A percentile compares a stretch with the other conserved stretches of the same genome.
phyloP scores from a whole-genome alignment of 345 rosid species.

The Sonneratia alba region DNA sequence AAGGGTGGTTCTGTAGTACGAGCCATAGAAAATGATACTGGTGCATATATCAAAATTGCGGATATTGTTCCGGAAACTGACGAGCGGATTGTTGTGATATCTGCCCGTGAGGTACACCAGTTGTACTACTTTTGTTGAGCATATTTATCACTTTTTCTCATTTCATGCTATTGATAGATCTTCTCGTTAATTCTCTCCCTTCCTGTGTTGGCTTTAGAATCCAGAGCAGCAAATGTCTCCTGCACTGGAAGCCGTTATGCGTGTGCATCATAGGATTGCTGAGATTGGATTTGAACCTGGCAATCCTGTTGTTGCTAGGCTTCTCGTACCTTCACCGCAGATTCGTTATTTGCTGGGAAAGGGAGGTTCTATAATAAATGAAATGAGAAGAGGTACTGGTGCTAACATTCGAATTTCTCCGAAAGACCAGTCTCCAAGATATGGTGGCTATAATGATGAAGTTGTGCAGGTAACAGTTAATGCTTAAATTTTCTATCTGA shows the following conservation, averaged over 20 bases:
- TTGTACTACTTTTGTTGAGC: background rate
- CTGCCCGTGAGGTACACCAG: constrained; percentile 65
- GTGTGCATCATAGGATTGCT: constrained; percentile 55
- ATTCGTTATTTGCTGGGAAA: constrained; percentile 62
- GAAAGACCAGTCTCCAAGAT: constrained; percentile 49
- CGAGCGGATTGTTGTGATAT: constrained; percentile 56
- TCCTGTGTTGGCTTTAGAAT: constrained; percentile 27
- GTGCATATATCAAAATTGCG: constrained; percentile 57
- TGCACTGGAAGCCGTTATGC: constrained; percentile 67
- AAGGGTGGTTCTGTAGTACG: constrained; percentile 62
- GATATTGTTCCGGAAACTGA: constrained; percentile 51
- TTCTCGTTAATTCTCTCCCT: background rate
- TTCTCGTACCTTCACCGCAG: constrained; percentile 55
- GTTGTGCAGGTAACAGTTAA: constrained; percentile 53
- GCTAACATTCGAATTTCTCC: constrained; percentile 54
- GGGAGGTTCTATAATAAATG: constrained; percentile 57
- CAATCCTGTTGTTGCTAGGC: constrained; percentile 57
- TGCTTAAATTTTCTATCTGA: background rate
- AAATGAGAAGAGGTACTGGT: constrained; percentile 71
- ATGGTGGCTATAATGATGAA: constrained; percentile 49
- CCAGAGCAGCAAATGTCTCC: constrained; percentile 58
- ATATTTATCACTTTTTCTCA: background rate
- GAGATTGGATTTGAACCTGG: constrained; percentile 73
- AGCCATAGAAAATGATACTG: constrained; percentile 59
- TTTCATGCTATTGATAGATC: background rate